phyloP scores from a whole-genome alignment of 2,329 filamentous ascomycete genomes.

The Tolypocladium nubicola region DNA sequence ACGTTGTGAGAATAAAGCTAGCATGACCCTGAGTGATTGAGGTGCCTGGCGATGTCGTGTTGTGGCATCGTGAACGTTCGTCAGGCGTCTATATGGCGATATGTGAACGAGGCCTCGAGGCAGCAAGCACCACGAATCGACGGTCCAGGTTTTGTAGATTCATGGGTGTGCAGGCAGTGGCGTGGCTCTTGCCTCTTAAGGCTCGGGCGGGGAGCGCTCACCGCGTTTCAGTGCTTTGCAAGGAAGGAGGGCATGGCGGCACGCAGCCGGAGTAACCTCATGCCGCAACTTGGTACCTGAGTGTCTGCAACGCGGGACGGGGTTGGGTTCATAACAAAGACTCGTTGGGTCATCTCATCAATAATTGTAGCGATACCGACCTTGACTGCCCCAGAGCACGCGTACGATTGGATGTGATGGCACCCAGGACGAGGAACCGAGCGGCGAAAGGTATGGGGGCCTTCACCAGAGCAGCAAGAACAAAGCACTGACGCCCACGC shows the following conservation, averaged over 20 bases:
- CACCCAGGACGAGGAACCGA: constrained; percentile 13
- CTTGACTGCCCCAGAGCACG: not conserved
- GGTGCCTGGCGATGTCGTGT: not conserved
- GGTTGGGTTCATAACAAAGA: not conserved
- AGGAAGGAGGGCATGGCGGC: not conserved
- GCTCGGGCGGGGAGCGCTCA: not conserved
- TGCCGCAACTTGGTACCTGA: not conserved
- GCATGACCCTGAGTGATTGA: not conserved
- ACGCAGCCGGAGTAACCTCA: not conserved
- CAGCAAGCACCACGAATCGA: not conserved
- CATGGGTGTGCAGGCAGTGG: not conserved
- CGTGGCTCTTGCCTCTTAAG: not conserved
- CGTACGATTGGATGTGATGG: constrained; percentile 10
- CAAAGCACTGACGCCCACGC: not conserved
- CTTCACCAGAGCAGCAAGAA: not conserved
- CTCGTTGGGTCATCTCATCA: not conserved
- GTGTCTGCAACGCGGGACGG: not conserved
- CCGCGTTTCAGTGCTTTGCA: not conserved
- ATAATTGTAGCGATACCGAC: not conserved
- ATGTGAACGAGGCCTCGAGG: not conserved
- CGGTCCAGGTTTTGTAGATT: not conserved
- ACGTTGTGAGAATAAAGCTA: not conserved
- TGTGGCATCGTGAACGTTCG: not conserved
- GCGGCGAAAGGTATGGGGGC: constrained; percentile 9
- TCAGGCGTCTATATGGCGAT: not conserved